These are phyloP conservation scores for Tausonia pullulans DNA, from an alignment of 1,284 basidiomycete genomes.

Conservation along the genomic window DNA sequence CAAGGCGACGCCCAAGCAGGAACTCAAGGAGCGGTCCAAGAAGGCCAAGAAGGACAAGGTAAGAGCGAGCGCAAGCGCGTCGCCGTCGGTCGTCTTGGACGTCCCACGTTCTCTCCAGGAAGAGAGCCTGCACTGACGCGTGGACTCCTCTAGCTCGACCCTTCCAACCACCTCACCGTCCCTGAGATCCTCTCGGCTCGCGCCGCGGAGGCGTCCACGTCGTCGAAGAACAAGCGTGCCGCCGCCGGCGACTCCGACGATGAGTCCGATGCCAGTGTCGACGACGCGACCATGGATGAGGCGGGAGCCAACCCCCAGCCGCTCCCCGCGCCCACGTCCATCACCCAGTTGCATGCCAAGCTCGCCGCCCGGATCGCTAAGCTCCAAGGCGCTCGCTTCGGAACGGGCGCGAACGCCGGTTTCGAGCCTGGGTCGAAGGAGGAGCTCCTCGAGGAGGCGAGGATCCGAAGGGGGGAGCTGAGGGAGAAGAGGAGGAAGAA, in stretches of 20 bases:
- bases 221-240: neutral
- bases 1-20: conserved; percentile 65
- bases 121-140: neutral
- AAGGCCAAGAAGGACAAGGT: conserved; percentile 78
- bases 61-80: conserved; percentile 18
- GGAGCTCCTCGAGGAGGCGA: conserved; percentile 65
- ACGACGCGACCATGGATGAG: conserved; percentile 25
- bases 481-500: conserved; percentile 70
- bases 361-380: conserved; percentile 62
- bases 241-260: conserved; percentile 10
- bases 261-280: conserved; percentile 28
- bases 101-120: neutral
- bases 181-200: conserved; percentile 50
- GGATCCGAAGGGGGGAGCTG: conserved; percentile 62
- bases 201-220: conserved; percentile 26
- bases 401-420: conserved; percentile 15
- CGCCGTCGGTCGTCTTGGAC: neutral
- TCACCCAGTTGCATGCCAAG: conserved; percentile 61
- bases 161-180: conserved; percentile 71
- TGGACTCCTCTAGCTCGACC: conserved; percentile 56
- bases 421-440: conserved; percentile 45
- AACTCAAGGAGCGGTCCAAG: conserved; percentile 72
- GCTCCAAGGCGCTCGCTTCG: conserved; percentile 43
- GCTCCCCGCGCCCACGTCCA: conserved; percentile 55
- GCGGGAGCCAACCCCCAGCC: conserved; percentile 38